Conservation (phyloP, 306 rosid species). For the Acacia crassicarpa region DNA sequence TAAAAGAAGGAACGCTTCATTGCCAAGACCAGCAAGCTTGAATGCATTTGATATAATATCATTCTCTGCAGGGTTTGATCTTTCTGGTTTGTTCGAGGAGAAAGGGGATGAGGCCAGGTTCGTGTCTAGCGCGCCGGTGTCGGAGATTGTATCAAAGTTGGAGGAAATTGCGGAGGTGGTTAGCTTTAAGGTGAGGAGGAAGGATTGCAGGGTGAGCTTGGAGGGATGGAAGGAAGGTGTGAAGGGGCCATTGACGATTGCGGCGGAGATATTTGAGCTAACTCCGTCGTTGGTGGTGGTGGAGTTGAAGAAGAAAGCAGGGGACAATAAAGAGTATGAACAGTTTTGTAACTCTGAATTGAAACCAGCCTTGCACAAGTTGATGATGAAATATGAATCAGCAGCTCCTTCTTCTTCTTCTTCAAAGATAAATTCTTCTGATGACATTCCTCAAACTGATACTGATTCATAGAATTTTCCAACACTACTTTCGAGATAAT, state of each 20-base stretch:
- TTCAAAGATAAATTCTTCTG: background rate
- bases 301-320: constrained; percentile 67
- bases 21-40: constrained; percentile 60
- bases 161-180: constrained; percentile 60
- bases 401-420: constrained; percentile 34
- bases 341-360: constrained; percentile 46
- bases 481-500: constrained; percentile 20
- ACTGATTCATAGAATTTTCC: constrained; percentile 29
- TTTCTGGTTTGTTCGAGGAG: constrained; percentile 63
- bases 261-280: constrained; percentile 55
- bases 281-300: constrained; percentile 63
- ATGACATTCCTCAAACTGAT: background rate
- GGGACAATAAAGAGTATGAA: constrained; percentile 52
- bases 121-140: constrained; percentile 44
- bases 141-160: constrained; percentile 55
- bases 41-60: constrained; percentile 67
- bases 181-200: constrained; percentile 62
- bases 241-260: constrained; percentile 53
- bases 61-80: constrained; percentile 62
- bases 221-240: constrained; percentile 62
- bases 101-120: constrained; percentile 58
- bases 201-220: constrained; percentile 57
- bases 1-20: constrained; percentile 1
- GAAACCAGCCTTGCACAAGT: constrained; percentile 53
- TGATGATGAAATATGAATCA: constrained; percentile 37